phyloP scores from a whole-genome alignment of 148 eudicot species.

The Camellia lanceoleosa region DNA sequence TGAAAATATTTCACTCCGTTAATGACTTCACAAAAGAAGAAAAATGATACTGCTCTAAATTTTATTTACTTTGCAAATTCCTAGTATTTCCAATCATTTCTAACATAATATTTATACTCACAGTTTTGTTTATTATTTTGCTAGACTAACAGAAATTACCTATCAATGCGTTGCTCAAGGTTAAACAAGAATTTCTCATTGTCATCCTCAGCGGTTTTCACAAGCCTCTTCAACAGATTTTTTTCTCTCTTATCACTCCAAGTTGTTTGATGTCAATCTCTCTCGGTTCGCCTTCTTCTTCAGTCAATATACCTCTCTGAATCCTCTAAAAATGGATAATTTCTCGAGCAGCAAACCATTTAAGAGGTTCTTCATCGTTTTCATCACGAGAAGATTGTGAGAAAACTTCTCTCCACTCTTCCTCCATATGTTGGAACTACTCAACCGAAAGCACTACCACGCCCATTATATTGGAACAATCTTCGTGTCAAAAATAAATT shows the following conservation, averaged over 20 bases:
- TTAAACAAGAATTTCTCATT: no score
- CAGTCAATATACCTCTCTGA: constrained; percentile 38
- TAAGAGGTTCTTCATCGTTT: constrained; percentile 53
- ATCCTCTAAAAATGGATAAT: constrained; percentile 21
- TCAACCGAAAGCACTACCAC: neutral
- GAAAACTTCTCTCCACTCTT: constrained; percentile 27
- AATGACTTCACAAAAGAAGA: no score
- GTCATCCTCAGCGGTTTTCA: constrained; percentile 1
- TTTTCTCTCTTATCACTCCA: constrained; percentile 29
- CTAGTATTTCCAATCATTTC: no score
- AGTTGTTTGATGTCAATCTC: constrained; percentile 40
- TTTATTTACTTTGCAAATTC: no score
- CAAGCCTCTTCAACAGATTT: constrained; percentile 35
- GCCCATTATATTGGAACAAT: no score
- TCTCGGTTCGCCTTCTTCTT: constrained; percentile 26
- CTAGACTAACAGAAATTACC: no score
- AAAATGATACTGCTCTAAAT: no score
- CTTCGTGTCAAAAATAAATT: no score
- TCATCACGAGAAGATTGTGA: constrained; percentile 40
- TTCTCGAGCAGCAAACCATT: constrained; percentile 50
- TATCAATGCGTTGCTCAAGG: no score
- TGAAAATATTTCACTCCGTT: no score
- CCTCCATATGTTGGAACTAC: constrained; percentile 27
- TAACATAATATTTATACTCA: no score
- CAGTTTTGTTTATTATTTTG: no score